Evolutionary conservation across 2,329 filamentous ascomycete genomes (phyloP).

Genomic region (Sporothrix variecibatus): DNA sequence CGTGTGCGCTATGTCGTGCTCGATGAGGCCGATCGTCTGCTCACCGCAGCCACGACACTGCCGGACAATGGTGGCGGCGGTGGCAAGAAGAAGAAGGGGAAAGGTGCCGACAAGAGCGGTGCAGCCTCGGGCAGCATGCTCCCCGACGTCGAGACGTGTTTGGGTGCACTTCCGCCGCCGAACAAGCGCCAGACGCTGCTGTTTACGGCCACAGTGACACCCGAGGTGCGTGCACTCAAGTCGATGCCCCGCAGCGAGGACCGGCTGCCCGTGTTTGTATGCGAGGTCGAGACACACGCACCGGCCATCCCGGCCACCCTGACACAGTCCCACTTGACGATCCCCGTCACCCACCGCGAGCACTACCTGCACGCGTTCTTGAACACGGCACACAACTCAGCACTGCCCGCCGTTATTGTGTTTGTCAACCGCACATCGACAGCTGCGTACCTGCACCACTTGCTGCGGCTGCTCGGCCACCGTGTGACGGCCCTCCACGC

Average conservation of each 20-base stretch:
- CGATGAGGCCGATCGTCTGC: slow-evolving; percentile 90
- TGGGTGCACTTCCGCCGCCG: slow-evolving; percentile 77
- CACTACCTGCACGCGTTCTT: slow-evolving; percentile 92
- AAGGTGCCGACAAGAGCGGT: not conserved
- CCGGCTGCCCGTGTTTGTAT: slow-evolving; percentile 80
- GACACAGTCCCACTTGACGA: slow-evolving; percentile 80
- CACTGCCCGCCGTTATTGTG: slow-evolving; percentile 85
- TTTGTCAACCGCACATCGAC: slow-evolving; percentile 93
- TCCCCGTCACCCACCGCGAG: slow-evolving; percentile 89
- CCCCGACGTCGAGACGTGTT: slow-evolving; percentile 87
- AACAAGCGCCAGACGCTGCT: slow-evolving; percentile 84
- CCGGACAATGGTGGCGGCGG: not conserved
- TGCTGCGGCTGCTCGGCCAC: slow-evolving; percentile 82
- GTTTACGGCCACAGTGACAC: slow-evolving; percentile 94
- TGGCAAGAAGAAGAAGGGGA: slow-evolving; percentile 83
- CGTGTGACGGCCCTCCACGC: slow-evolving; percentile 91
- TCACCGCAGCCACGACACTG: slow-evolving; percentile 58
- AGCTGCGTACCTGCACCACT: slow-evolving; percentile 84
- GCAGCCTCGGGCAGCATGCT: slow-evolving; percentile 78
- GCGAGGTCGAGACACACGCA: slow-evolving; percentile 76
- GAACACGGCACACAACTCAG: slow-evolving; percentile 71
- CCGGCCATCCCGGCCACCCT: slow-evolving; percentile 80
- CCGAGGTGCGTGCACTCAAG: slow-evolving; percentile 86
- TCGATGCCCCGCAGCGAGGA: slow-evolving; percentile 68
- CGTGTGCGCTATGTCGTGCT: slow-evolving; percentile 85